A percentile compares a stretch with the other conserved stretches of the same genome.
Conservation (phyloP, 306 rosid genomes). For the Trifolium pratense region DNA sequence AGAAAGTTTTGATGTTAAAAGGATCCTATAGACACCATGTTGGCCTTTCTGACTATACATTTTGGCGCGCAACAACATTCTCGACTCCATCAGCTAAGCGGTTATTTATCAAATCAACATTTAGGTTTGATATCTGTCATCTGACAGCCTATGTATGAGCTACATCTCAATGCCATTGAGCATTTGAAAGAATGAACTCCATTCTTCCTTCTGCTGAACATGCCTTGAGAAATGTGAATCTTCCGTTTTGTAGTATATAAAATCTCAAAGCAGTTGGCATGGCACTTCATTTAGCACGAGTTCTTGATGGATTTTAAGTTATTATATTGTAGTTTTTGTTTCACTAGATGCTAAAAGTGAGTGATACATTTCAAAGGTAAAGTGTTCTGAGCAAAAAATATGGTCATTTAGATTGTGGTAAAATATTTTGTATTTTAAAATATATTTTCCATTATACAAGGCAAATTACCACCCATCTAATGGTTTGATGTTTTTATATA, state of each 20-base stretch:
- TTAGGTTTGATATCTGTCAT: slow-evolving; percentile 34
- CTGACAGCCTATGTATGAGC: slow-evolving; percentile 40
- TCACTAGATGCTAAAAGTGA: slow-evolving; percentile 5
- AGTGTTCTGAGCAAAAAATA: not conserved
- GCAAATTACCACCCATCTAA: not conserved
- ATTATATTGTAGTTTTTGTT: slow-evolving; percentile 25
- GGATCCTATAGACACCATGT: slow-evolving; percentile 16
- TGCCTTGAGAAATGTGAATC: slow-evolving; percentile 42
- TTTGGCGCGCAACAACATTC: slow-evolving; percentile 30
- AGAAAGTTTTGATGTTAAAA: slow-evolving; percentile 32
- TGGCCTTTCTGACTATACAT: slow-evolving; percentile 38
- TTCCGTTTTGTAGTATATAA: slow-evolving; percentile 11
- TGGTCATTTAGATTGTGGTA: not conserved
- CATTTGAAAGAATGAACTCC: slow-evolving; percentile 29
- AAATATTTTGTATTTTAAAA: not conserved
- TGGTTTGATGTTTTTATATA: not conserved
- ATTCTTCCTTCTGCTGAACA: slow-evolving; percentile 34
- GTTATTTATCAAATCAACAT: slow-evolving; percentile 39
- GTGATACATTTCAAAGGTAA: slow-evolving; percentile 9
- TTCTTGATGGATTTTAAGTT: slow-evolving; percentile 25
- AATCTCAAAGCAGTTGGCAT: slow-evolving; percentile 37
- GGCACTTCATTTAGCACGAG: slow-evolving; percentile 30
- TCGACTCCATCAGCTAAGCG: slow-evolving; percentile 36
- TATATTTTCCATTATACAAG: not conserved
- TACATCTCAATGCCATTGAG: slow-evolving; percentile 20